Conservation (phyloP, 208 protist genomes). For the Trichomonas gallinae region DNA sequence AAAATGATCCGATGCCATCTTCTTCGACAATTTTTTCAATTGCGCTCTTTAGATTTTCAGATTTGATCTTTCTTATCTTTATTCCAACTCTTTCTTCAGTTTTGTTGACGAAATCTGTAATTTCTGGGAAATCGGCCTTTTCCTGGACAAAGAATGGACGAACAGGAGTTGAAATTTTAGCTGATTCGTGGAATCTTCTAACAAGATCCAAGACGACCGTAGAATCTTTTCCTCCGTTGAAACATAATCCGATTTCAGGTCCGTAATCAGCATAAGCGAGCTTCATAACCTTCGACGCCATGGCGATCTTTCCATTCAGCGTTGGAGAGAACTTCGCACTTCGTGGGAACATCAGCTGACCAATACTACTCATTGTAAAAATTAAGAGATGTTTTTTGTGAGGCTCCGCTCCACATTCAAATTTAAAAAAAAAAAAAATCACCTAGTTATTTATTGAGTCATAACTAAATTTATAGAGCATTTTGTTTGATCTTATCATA, state of each 20-base stretch:
- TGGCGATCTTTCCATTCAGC: neutral
- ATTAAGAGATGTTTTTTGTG: too few relatives aligned
- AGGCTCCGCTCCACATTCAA: too few relatives aligned
- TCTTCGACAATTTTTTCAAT: neutral
- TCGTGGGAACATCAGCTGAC: neutral
- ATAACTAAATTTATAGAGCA: too few relatives aligned
- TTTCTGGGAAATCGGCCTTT: neutral
- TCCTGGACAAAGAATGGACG: neutral
- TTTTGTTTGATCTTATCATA: too few relatives aligned
- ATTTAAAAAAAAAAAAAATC: too few relatives aligned
- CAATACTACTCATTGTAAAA: neutral
- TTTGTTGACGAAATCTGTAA: neutral
- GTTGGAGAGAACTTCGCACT: neutral
- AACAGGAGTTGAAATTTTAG: neutral
- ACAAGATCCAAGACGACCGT: neutral
- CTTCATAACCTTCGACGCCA: neutral
- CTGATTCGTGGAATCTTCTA: neutral
- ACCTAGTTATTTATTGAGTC: too few relatives aligned
- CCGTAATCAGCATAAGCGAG: neutral
- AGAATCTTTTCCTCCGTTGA: neutral
- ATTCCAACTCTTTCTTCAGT: neutral
- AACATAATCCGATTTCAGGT: neutral
- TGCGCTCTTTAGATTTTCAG: neutral
- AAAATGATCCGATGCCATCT: neutral
- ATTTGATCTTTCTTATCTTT: neutral